Conservation (phyloP, 805 yeast species). For the Yarrowia osloensis region DNA sequence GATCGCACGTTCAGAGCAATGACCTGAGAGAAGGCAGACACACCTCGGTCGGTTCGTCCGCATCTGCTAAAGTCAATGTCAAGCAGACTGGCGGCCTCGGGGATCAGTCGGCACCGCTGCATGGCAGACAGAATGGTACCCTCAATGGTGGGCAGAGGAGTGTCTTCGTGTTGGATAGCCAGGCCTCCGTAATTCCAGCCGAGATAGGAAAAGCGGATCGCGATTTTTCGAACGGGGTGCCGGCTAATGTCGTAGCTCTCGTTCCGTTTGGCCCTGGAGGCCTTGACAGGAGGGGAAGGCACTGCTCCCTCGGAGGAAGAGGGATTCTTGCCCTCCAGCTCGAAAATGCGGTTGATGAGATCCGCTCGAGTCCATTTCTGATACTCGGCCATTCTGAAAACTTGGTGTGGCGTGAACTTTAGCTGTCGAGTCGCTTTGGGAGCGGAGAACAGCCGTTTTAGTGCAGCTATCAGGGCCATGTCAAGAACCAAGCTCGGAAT, state of each 20-base stretch:
- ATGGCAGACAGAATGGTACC: conserved; percentile 71
- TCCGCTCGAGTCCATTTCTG: conserved; percentile 65
- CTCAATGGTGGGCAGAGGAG: conserved; percentile 86
- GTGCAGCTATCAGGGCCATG: conserved; percentile 27
- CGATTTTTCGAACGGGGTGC: conserved; percentile 66
- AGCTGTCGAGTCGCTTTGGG: conserved; percentile 21
- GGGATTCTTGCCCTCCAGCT: conserved; percentile 51
- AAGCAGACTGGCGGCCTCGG: background rate
- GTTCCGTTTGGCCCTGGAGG: conserved; percentile 40
- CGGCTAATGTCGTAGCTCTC: conserved; percentile 66
- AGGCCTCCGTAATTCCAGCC: conserved; percentile 96
- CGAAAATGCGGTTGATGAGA: conserved; percentile 56
- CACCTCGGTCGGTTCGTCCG: conserved; percentile 96
- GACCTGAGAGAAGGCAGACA: conserved; percentile 95
- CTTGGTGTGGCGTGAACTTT: conserved; percentile 25
- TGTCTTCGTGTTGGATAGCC: conserved; percentile 69
- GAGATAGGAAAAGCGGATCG: conserved; percentile 74
- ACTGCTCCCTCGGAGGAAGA: background rate
- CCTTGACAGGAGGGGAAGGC: conserved; percentile 15
- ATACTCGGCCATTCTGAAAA: conserved; percentile 45
- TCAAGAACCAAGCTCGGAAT: conserved; percentile 2
- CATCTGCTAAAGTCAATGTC: conserved; percentile 81
- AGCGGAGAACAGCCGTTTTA: conserved; percentile 26
- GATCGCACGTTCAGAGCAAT: conserved; percentile 79
- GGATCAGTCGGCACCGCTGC: conserved; percentile 42